These are phyloP conservation scores for Coelastrella sp. DNA, from an alignment of 139 green algal genomes.

Conservation along the genomic window DNA sequence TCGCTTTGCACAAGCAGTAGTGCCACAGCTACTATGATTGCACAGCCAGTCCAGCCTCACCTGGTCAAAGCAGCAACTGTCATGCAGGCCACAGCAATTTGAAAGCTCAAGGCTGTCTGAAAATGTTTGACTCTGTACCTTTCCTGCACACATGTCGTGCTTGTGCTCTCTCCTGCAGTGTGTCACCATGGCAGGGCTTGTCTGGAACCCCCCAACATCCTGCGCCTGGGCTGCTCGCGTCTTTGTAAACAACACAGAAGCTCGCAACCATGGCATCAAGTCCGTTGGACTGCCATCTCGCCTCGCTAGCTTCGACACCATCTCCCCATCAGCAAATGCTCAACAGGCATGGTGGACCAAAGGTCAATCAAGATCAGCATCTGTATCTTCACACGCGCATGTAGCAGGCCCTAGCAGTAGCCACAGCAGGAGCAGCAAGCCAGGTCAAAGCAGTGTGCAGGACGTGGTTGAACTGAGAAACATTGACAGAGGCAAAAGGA, in stretches of 20 bases:
- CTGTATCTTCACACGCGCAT: no score
- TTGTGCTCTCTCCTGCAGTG: conserved; percentile 60
- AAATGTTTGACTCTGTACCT: no score
- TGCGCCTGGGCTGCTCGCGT: conserved; percentile 94
- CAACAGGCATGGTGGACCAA: neutral
- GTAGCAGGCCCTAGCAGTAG: conserved; percentile 15
- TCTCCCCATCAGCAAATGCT: neutral
- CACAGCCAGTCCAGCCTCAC: no score
- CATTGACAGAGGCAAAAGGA: conserved; percentile 40
- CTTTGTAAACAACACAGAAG: conserved; percentile 86
- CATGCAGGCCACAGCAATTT: no score
- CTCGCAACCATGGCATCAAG: conserved; percentile 79
- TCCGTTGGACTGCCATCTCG: conserved; percentile 87
- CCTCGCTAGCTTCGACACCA: conserved; percentile 71
- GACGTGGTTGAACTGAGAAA: conserved; percentile 58
- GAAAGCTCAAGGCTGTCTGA: no score
- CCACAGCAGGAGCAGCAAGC: neutral
- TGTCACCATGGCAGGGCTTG: conserved; percentile 89
- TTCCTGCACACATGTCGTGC: no score
- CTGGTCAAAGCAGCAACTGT: no score
- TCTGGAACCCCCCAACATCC: conserved; percentile 95
- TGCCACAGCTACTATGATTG: no score
- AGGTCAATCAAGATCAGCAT: conserved; percentile 10
- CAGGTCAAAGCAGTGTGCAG: neutral
- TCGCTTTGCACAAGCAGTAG: no score